phyloP scores from a whole-genome alignment of 2,329 filamentous ascomycete species.

The Amphichorda felina region DNA sequence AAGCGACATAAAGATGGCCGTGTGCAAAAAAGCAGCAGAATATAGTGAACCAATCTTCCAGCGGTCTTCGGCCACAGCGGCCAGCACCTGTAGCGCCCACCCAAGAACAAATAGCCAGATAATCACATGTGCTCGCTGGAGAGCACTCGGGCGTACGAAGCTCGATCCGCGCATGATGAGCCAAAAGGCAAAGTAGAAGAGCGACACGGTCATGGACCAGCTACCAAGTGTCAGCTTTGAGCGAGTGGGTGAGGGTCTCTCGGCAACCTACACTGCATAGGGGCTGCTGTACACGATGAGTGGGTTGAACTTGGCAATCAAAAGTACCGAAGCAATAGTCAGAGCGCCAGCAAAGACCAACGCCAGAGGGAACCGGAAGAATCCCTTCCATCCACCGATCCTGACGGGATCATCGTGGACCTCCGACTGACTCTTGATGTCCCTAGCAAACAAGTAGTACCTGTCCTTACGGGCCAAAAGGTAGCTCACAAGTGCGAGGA shows the following conservation, averaged over 20 bases:
- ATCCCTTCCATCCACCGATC: constrained; percentile 67
- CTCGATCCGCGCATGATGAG: constrained; percentile 68
- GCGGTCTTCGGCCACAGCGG: constrained; percentile 67
- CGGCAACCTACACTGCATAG: constrained; percentile 52
- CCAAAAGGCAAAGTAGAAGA: constrained; percentile 77
- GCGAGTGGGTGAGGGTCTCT: background rate
- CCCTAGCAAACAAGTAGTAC: constrained; percentile 74
- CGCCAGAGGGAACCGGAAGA: constrained; percentile 74
- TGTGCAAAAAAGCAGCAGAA: constrained; percentile 68
- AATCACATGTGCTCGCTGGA: constrained; percentile 69
- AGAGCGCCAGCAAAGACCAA: constrained; percentile 54
- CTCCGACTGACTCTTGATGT: constrained; percentile 39
- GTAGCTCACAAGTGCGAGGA: constrained; percentile 57
- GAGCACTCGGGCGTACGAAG: constrained; percentile 70
- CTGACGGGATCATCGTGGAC: constrained; percentile 48
- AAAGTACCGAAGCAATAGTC: constrained; percentile 60
- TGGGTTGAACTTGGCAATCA: constrained; percentile 76
- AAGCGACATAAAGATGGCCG: constrained; percentile 61
- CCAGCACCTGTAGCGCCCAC: constrained; percentile 61
- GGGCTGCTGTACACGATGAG: constrained; percentile 83
- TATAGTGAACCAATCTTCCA: constrained; percentile 67
- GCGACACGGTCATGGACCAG: constrained; percentile 75
- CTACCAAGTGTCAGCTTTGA: constrained; percentile 13
- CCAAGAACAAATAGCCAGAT: constrained; percentile 73
- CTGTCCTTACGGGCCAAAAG: constrained; percentile 62